Evolutionary conservation across 2,329 filamentous ascomycete genomes (phyloP).

Genomic region (Fusarium sublunatum): DNA sequence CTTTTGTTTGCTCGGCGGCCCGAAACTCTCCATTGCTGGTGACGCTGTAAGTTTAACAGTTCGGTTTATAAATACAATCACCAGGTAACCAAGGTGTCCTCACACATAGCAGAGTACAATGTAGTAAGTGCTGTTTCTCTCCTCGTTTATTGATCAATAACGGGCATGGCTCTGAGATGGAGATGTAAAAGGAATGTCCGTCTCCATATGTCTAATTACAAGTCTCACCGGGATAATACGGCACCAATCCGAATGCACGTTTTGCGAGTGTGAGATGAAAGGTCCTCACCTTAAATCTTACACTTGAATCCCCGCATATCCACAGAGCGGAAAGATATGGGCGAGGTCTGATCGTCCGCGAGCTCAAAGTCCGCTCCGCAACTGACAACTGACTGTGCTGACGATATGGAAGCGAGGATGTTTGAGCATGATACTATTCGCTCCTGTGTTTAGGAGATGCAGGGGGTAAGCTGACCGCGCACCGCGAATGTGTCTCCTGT

Average conservation of each 20-base stretch:
- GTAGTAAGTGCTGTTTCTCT: neutral
- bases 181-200: neutral
- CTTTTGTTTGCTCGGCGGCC: neutral
- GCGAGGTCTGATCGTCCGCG: slow-evolving; percentile 14
- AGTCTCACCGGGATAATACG: slow-evolving; percentile 7
- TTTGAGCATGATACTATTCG: neutral
- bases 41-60: neutral
- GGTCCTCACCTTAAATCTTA: slow-evolving; percentile 32
- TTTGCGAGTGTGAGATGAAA: slow-evolving; percentile 26
- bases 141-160: neutral
- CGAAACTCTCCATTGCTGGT: slow-evolving; percentile 15
- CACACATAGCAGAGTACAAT: too few relatives aligned
- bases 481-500: neutral
- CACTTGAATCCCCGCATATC: slow-evolving; percentile 8
- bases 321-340: slow-evolving; percentile 14
- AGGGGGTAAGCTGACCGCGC: slow-evolving; percentile 12
- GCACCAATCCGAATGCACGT: slow-evolving; percentile 30
- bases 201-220: slow-evolving; percentile 19
- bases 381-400: neutral
- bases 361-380: slow-evolving; percentile 31
- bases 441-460: neutral
- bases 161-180: neutral
- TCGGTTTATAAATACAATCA: neutral
- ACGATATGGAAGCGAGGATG: slow-evolving; percentile 1
- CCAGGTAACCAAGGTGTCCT: too few relatives aligned